A percentile compares a stretch with the other conserved stretches of the same genome.
Evolutionary conservation across 148 eudicot species (phyloP).

Genomic region (Rhododendron henanense): DNA sequence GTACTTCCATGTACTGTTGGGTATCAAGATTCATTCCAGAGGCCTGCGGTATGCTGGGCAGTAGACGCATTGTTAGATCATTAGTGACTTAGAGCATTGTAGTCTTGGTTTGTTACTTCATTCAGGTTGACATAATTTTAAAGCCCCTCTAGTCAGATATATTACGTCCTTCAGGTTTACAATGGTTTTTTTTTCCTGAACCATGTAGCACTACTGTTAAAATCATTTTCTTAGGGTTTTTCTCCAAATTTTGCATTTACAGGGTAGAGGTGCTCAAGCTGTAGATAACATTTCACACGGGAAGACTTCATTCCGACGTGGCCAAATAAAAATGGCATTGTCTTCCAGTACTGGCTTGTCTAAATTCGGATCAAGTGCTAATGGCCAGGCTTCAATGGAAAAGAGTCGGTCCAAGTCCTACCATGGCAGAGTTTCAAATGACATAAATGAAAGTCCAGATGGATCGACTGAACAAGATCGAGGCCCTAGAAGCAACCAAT

Average conservation of each 20-base stretch:
- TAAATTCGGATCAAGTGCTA: constrained; percentile 37
- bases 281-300: constrained; percentile 34
- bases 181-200: neutral
- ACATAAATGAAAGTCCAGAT: constrained; percentile 43
- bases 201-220: neutral
- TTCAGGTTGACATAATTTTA: neutral
- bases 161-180: neutral
- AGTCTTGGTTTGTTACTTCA: neutral
- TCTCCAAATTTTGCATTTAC: constrained; percentile 6
- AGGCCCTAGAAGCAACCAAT: constrained; percentile 60
- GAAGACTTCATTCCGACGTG: constrained; percentile 16
- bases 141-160: neutral
- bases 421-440: constrained; percentile 35
- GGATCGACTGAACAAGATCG: constrained; percentile 50
- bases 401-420: constrained; percentile 46
- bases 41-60: neutral
- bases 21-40: neutral
- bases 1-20: neutral
- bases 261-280: constrained; percentile 54
- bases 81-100: neutral
- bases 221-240: neutral
- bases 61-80: neutral
- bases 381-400: constrained; percentile 31
- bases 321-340: constrained; percentile 40
- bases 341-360: constrained; percentile 47